phyloP scores from a whole-genome alignment of 2,329 filamentous ascomycete genomes.

The Cytospora piceicola region DNA sequence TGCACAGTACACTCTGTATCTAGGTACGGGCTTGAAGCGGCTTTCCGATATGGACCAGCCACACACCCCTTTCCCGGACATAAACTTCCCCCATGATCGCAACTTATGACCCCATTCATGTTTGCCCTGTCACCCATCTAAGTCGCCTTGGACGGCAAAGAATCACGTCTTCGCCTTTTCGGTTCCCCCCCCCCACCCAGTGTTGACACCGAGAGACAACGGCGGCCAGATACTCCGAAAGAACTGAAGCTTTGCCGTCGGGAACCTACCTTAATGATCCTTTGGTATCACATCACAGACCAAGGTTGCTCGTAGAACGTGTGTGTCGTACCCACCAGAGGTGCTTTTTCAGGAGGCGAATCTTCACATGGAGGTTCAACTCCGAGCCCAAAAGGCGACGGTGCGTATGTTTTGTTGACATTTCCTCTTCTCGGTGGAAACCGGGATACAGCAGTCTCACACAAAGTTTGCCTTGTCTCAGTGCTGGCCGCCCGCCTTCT shows the following conservation, averaged over 20 bases:
- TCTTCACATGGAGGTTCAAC: not conserved
- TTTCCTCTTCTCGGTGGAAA: not conserved
- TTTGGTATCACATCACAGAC: conserved; percentile 10
- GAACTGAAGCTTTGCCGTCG: conserved; percentile 4
- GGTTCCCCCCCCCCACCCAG: not conserved
- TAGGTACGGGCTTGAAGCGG: not conserved
- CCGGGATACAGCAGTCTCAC: not conserved
- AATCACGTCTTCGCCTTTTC: not conserved
- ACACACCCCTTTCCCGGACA: conserved; percentile 21
- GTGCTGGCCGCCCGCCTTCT: not conserved
- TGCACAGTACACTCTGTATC: not conserved
- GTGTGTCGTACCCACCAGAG: conserved; percentile 2
- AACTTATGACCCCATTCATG: conserved; percentile 23
- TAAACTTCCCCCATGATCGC: conserved; percentile 22
- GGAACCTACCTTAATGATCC: conserved; percentile 20
- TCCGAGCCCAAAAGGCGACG: no score
- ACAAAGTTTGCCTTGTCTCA: not conserved
- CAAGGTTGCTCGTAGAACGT: conserved; percentile 4
- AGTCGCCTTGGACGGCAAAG: not conserved
- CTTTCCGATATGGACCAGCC: conserved; percentile 12
- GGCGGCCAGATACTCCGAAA: not conserved
- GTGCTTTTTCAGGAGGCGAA: conserved; percentile 10
- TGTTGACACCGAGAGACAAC: conserved; percentile 2
- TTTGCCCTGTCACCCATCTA: conserved; percentile 1
- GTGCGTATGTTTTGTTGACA: not conserved